Percentiles rank a stretch among this genome's conserved stretches.
These are phyloP conservation scores for Pterulicium gracile DNA, from an alignment of 1,284 basidiomycete species.

Conservation along the genomic window DNA sequence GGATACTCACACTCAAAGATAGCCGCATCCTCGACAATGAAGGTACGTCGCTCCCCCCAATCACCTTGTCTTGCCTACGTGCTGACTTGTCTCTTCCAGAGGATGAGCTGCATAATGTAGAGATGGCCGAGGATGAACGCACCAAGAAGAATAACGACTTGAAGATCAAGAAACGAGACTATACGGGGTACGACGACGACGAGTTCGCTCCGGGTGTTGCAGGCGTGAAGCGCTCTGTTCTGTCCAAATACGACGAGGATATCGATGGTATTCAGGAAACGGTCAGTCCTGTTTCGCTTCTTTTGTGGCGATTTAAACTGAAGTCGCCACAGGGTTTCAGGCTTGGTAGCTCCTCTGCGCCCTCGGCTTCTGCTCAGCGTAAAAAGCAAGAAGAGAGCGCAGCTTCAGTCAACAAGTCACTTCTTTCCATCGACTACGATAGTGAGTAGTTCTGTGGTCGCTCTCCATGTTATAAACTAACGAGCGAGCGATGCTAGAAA, in stretches of 20 bases:
- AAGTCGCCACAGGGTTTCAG: conserved; percentile 57
- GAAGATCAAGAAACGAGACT: conserved; percentile 84
- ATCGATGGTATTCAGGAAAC: conserved; percentile 58
- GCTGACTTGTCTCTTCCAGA: conserved; percentile 36
- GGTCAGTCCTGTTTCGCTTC: conserved; percentile 28
- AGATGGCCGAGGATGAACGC: conserved; percentile 80
- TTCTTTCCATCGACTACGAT: conserved; percentile 85
- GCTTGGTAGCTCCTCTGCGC: conserved; percentile 46
- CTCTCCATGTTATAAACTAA: conserved; percentile 1
- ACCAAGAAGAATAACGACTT: conserved; percentile 72
- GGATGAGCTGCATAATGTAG: conserved; percentile 94
- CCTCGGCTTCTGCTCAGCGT: conserved; percentile 25
- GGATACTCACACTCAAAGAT: conserved; percentile 95
- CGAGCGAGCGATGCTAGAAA: conserved; percentile 53
- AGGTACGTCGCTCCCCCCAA: conserved; percentile 36
- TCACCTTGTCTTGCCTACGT: conserved; percentile 3
- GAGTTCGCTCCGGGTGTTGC: conserved; percentile 71
- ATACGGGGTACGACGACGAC: conserved; percentile 95
- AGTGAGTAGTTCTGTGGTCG: conserved; percentile 40
- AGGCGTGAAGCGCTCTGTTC: conserved; percentile 73
- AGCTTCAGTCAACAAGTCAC: conserved; percentile 63
- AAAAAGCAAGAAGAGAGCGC: conserved; percentile 47
- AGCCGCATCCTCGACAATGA: conserved; percentile 88
- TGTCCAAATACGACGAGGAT: conserved; percentile 93
- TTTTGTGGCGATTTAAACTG: neutral